A percentile compares a stretch with the other conserved stretches of the same genome.
Conservation (phyloP, 75 land plant species). For the Pseudotsuga menziesii region DNA sequence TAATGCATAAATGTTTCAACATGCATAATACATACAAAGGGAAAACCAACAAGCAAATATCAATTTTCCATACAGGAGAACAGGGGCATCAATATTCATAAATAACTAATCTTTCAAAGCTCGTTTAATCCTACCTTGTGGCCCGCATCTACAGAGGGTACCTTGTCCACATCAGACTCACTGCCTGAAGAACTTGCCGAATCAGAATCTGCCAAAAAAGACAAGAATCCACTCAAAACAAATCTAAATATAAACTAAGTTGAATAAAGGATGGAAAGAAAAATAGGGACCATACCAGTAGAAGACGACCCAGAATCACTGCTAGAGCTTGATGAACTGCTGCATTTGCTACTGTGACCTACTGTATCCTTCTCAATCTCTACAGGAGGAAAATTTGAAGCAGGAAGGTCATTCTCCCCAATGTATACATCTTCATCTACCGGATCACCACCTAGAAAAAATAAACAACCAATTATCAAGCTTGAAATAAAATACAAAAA, state of each 20-base stretch:
- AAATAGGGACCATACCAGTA: conserved; percentile 39
- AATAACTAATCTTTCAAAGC: background rate
- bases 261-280: background rate
- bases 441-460: conserved; percentile 34
- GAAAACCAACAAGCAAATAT: background rate
- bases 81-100: background rate
- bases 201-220: conserved; percentile 49
- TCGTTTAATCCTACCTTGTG: conserved; percentile 33
- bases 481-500: background rate
- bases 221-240: background rate
- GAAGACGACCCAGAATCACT: conserved; percentile 64
- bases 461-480: background rate
- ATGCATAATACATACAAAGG: background rate
- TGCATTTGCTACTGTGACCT: conserved; percentile 31
- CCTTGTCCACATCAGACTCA: conserved; percentile 54
- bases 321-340: conserved; percentile 54
- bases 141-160: conserved; percentile 24
- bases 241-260: background rate
- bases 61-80: background rate
- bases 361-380: conserved; percentile 65
- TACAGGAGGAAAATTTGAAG: conserved; percentile 62
- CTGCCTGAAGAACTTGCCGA: conserved; percentile 73
- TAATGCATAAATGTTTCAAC: background rate
- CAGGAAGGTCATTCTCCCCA: conserved; percentile 74
- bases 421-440: conserved; percentile 92